phyloP scores from a whole-genome alignment of 1,284 basidiomycete species.

The Ustilago bromivora region DNA sequence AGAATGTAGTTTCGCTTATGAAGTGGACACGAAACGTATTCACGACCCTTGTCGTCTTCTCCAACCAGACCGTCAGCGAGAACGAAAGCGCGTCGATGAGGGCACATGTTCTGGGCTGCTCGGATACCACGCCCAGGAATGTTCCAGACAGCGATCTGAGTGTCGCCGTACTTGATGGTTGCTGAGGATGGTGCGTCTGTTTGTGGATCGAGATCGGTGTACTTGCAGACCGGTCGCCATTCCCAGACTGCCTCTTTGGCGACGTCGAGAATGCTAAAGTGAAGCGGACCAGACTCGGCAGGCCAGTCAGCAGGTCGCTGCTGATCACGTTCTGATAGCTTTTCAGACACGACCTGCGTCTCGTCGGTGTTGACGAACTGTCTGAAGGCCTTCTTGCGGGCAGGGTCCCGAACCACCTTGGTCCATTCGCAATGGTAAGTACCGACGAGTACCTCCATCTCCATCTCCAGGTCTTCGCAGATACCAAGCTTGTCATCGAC shows the following conservation, averaged over 20 bases:
- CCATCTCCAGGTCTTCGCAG: slow-evolving; percentile 78
- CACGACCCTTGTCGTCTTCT: slow-evolving; percentile 65
- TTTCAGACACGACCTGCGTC: slow-evolving; percentile 74
- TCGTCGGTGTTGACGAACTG: slow-evolving; percentile 80
- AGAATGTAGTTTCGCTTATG: slow-evolving; percentile 81
- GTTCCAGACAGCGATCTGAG: slow-evolving; percentile 78
- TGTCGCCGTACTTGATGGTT: slow-evolving; percentile 79
- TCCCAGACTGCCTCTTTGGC: slow-evolving; percentile 75
- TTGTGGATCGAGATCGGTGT: slow-evolving; percentile 74
- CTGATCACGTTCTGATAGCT: slow-evolving; percentile 77
- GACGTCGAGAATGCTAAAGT: slow-evolving; percentile 72
- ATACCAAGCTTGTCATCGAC: slow-evolving; percentile 82
- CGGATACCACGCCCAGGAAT: slow-evolving; percentile 76
- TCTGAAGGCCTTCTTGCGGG: slow-evolving; percentile 75
- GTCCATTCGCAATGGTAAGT: slow-evolving; percentile 82
- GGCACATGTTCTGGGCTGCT: slow-evolving; percentile 79
- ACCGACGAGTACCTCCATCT: slow-evolving; percentile 77
- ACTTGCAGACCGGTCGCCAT: slow-evolving; percentile 75
- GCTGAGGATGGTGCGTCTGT: slow-evolving; percentile 73
- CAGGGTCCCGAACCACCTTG: slow-evolving; percentile 75
- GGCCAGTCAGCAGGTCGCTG: slow-evolving; percentile 79
- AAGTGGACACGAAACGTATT: slow-evolving; percentile 74
- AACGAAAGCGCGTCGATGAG: slow-evolving; percentile 78
- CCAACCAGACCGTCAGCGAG: slow-evolving; percentile 76
- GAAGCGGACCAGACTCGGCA: slow-evolving; percentile 74